Evolutionary conservation across 1,284 basidiomycete species (phyloP), one percentile per base, ranked within the genome.

Genomic region (Pascua sp.): DNA sequence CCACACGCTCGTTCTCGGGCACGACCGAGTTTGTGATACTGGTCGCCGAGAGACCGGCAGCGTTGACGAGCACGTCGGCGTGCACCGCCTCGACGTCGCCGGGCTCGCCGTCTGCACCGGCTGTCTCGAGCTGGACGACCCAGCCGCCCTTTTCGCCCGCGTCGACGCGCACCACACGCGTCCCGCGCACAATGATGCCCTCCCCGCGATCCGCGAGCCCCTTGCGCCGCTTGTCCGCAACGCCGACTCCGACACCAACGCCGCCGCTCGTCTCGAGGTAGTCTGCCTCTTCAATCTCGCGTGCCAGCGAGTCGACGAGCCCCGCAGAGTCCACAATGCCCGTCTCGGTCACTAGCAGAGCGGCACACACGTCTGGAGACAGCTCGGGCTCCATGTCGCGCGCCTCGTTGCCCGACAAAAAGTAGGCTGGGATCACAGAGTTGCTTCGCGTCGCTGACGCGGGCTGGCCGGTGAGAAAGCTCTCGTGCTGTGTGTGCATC

Each of bases 281-380:
- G 42, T 71, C 70, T 8, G 64, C 51, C 49, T 75, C 71, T 47
- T 71, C 76, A 51, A 97, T 85, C 52, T 94, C 90, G 63, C 81
- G 82, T 71, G 91, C 90, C 41, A 97, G 79, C 60, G 83, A 86
- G 64, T 85, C 81, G 84, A 93, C 90, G 48, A 90, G 78, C 5
- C 85, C 76, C 78, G 95, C 92, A 0, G 89, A 90, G 73, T 94
- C 89, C 2, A 98, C 78, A 60, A 98, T 96, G 1, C 95, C 95
- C 0, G 95, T 97, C 65, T 88, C 84, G 4, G 90, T 87, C 57
- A 87, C 91, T 77, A 87, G 86, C 17, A 98, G 75, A 0, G 92
- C 91, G 12, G 81, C 83, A 0, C 80, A 79, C 53, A 97, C 89
- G 45, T 85, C 80, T 2, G 74, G 67, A 0, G 88, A 87, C 1